Percentiles rank a stretch among this genome's conserved stretches.
phyloP scores from a whole-genome alignment of 1,284 basidiomycete species.

The Fomes fomentarius region DNA sequence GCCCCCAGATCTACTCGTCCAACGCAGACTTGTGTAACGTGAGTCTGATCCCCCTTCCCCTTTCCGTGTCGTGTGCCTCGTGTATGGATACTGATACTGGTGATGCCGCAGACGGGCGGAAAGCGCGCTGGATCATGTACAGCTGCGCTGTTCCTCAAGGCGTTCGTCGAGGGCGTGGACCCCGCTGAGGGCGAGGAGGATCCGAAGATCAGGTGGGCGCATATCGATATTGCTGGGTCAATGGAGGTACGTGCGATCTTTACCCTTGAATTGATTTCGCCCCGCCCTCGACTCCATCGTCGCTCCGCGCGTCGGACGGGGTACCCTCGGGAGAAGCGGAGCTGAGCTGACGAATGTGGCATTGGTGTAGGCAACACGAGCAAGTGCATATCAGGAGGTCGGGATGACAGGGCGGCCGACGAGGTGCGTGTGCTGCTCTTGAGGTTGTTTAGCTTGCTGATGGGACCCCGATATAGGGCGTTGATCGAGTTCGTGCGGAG shows the following conservation, averaged over 20 bases:
- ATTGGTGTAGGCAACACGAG: slow-evolving; percentile 49
- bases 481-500: no score
- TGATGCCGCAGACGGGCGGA: slow-evolving; percentile 61
- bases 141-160: slow-evolving; percentile 87
- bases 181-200: slow-evolving; percentile 47
- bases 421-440: slow-evolving; percentile 45
- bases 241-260: slow-evolving; percentile 68
- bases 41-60: slow-evolving; percentile 26
- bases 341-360: not conserved
- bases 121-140: slow-evolving; percentile 77
- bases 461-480: no score
- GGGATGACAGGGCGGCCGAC: slow-evolving; percentile 85
- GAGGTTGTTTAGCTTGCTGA: no score
- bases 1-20: slow-evolving; percentile 74
- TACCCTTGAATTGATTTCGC: no score
- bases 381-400: slow-evolving; percentile 67
- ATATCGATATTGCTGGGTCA: slow-evolving; percentile 84
- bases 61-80: not conserved
- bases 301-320: no score
- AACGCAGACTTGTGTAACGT: slow-evolving; percentile 88
- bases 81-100: not conserved
- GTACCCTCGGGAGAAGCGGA: not conserved
- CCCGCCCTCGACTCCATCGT: no score
- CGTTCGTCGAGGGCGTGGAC: slow-evolving; percentile 78
- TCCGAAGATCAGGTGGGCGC: slow-evolving; percentile 72